Percentiles rank a stretch among this genome's conserved stretches.
Evolutionary conservation across 2,329 filamentous ascomycete species (phyloP).

Genomic region (Harringtonia lauricola): DNA sequence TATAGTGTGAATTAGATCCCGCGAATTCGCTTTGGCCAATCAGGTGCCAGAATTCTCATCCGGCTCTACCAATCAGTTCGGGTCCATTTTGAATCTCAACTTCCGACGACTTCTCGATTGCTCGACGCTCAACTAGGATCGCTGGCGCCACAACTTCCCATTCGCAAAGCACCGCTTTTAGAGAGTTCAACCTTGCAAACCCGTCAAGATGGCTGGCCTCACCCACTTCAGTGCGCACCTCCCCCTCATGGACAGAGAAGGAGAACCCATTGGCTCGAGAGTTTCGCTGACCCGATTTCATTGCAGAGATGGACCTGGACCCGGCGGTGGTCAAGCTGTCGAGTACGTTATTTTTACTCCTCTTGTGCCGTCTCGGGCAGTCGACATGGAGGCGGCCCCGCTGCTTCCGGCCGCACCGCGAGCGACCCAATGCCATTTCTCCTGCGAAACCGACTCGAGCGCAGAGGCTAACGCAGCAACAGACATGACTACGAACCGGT

Average conservation of each 20-base stretch:
- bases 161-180: neutral
- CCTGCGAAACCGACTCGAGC: conserved; percentile 6
- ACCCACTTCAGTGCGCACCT: conserved; percentile 28
- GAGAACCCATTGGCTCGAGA: neutral
- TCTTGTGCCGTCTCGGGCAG: too few relatives aligned
- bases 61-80: conserved; percentile 10
- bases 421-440: too few relatives aligned
- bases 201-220: conserved; percentile 30
- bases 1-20: neutral
- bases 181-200: conserved; percentile 5
- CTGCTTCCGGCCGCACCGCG: too few relatives aligned
- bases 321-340: conserved; percentile 34
- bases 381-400: too few relatives aligned
- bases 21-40: neutral
- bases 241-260: neutral
- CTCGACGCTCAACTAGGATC: neutral
- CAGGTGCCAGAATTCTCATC: neutral
- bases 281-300: conserved; percentile 17
- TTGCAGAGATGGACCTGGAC: conserved; percentile 32
- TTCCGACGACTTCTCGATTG: neutral
- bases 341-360: conserved; percentile 21
- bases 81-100: conserved; percentile 8
- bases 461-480: conserved; percentile 2
- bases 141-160: neutral
- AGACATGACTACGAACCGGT: conserved; percentile 78